phyloP scores from a whole-genome alignment of 441 rosid genomes.

The Pelargonium fulgidum region DNA sequence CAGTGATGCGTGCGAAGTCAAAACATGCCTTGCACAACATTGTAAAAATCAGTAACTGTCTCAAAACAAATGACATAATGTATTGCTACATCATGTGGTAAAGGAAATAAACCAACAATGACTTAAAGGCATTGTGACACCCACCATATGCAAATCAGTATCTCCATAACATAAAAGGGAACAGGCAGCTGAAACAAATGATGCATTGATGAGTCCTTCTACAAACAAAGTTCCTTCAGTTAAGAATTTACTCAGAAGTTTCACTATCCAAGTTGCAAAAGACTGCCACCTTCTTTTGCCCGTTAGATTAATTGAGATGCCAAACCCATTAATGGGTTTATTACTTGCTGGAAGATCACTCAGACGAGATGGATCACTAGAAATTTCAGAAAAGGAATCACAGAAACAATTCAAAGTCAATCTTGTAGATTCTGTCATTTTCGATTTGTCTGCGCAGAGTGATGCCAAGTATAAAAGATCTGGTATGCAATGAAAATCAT shows the following conservation, averaged over 20 bases:
- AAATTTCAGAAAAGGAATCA: constrained; percentile 48
- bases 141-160: constrained; percentile 88
- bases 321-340: constrained; percentile 60
- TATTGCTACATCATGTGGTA: constrained; percentile 18
- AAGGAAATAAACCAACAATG: constrained; percentile 6
- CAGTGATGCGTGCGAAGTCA: constrained; percentile 70
- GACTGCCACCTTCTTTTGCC: constrained; percentile 69
- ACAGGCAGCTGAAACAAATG: constrained; percentile 64
- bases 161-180: constrained; percentile 75
- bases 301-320: constrained; percentile 57
- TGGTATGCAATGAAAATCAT: constrained; percentile 34
- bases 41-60: constrained; percentile 39
- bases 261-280: constrained; percentile 73
- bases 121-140: constrained; percentile 26
- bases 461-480: constrained; percentile 57
- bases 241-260: constrained; percentile 77
- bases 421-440: constrained; percentile 26
- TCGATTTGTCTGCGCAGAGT: constrained; percentile 29
- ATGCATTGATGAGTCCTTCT: constrained; percentile 68
- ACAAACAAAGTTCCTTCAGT: constrained; percentile 88
- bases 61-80: constrained; percentile 22
- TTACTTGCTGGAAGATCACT: constrained; percentile 61
- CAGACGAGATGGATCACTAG: constrained; percentile 47
- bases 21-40: constrained; percentile 84
- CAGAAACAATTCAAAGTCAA: constrained; percentile 59